Evolutionary conservation across 1,139 yeast species (phyloP), one percentile per base, ranked within the genome.

Genomic region (Candida sp.): DNA sequence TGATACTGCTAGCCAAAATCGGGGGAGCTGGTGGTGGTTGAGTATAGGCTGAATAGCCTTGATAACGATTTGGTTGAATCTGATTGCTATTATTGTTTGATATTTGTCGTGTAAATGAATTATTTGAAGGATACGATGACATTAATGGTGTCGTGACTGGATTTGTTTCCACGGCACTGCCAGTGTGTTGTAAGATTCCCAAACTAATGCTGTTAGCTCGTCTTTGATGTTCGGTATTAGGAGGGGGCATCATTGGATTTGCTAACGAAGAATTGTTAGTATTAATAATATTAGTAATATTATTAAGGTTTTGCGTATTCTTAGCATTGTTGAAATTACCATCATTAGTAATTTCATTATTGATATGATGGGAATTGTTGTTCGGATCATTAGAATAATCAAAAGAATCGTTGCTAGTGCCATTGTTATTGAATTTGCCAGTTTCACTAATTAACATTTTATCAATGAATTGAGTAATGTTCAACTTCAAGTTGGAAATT

Each of bases 21-120:
- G 54, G 54, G 4, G 53, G 52, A 37, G 47, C 33, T 1, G 48
- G 44, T 11, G 51, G 53, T 5, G 50, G 49, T 29, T 52, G 54
- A 11, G 54, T 52, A 19, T 6, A 9, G 9, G 29, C 29, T 3
- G 52, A 47, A 34, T 47, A 49, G 22, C 37, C 41, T 19, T 42
- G 38, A 40, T 44, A 49, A 12, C 45, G 36, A 15, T 36, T 40
- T 9, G 33, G 29, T 19, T 44, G 45, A 21, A 33, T 37, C 45
- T 21, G 21, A 39, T 38, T 32, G 43, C 8, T 29, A 34, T 33
- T 42, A 41, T 35, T 38, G 43, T 22, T 34, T 35, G 40, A 15
- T 36, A 36, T 27, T 25, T 38, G 42, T 21, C 42, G 38, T 11
- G 27, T 8, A 15, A 15, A 37, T 11, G 39, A 37, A 19, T 27